Conservation (phyloP, 768 basidiomycete genomes). For the Mycena venus region DNA sequence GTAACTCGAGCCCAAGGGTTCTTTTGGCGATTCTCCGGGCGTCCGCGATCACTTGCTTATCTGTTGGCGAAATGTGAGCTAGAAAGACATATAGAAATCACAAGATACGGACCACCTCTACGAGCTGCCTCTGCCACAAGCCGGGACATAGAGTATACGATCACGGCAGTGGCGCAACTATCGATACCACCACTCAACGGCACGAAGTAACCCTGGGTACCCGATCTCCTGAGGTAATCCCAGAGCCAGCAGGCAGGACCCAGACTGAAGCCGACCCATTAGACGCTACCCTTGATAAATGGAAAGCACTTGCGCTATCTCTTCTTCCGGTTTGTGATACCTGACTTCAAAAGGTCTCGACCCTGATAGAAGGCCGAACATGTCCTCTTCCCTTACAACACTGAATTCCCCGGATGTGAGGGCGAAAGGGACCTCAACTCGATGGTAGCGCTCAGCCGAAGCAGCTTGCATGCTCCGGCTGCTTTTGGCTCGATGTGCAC, state of each 20-base stretch:
- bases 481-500: conserved; percentile 87
- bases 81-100: neutral
- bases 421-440: conserved; percentile 86
- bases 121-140: conserved; percentile 86
- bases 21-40: conserved; percentile 91
- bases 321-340: conserved; percentile 94
- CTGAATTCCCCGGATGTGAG: conserved; percentile 83
- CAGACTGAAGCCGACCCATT: conserved; percentile 62
- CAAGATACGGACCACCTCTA: conserved; percentile 69
- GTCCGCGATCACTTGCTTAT: conserved; percentile 89
- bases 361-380: conserved; percentile 51
- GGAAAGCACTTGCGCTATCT: conserved; percentile 86
- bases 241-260: conserved; percentile 99
- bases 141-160: conserved; percentile 97
- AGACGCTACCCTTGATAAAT: neutral
- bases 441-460: conserved; percentile 76
- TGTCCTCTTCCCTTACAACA: conserved; percentile 67
- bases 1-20: conserved; percentile 85
- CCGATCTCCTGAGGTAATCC: conserved; percentile 96
- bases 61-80: conserved; percentile 48
- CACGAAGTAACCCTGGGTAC: conserved; percentile 94
- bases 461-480: conserved; percentile 95
- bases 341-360: conserved; percentile 61
- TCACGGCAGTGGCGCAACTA: conserved; percentile 96
- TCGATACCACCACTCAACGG: conserved; percentile 98